Evolutionary conservation across 441 rosid genomes (phyloP), one percentile per base, ranked within the genome.

Genomic region (Breynia disticha): DNA sequence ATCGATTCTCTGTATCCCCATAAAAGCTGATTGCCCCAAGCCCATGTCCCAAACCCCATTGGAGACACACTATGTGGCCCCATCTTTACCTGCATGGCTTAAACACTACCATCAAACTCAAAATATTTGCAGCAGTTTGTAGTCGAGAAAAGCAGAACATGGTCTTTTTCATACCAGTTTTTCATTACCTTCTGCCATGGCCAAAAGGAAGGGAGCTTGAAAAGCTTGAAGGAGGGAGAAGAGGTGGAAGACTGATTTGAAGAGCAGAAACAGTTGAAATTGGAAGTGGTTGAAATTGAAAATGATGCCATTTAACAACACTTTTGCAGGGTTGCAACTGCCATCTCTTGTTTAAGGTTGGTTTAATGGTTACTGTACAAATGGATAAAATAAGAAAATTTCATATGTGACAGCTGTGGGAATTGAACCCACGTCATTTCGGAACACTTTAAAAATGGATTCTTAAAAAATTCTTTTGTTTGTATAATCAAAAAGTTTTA

Each of bases 381-480:
- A 19, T 19, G n/a, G 50, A 16, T 13, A 17, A 47, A 47, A 47
- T 47, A 24, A 50, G 6, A 14, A 12, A 11, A 12, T 9, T 0
- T 0, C 14, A 22, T 9, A 21, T 11, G 0, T 82, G 79, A 80
- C 84, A 76, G 81, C 84, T 80, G 91, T 88, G 95, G 96, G 96
- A 81, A 79, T 86, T 89, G 96, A 93, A 89, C 97, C 95, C 96
- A 86, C 95, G 95, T 93, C 97, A 87, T 93, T 84, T 81, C 94
- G 95, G 90, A 91, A 5, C 35, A 28, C n/a, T n/a, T n/a, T n/a
- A n/a, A n/a, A n/a, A n/a, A n/a, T n/a, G n/a, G n/a, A n/a, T n/a
- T n/a, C n/a, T n/a, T n/a, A n/a, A n/a, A n/a, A n/a, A n/a, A n/a
- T n/a, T n/a, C n/a, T n/a, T n/a, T n/a, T n/a, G n/a, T n/a, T n/a